phyloP scores from a whole-genome alignment of 192 early-diverging fungal species.

The Umbelopsis isabellina region DNA sequence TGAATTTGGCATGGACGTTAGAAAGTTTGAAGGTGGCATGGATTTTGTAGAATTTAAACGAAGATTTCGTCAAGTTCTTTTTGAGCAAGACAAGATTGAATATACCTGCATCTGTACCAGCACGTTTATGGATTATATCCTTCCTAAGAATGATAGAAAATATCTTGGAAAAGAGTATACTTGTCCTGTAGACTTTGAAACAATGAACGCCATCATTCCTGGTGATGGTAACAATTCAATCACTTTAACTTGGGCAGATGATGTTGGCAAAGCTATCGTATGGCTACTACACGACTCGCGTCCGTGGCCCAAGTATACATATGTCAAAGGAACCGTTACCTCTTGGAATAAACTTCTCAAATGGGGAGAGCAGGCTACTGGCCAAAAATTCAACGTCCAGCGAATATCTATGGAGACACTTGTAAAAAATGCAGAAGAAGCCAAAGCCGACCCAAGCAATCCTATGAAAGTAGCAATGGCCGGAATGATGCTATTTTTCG shows the following conservation, averaged over 20 bases:
- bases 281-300: neutral
- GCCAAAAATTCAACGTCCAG: neutral
- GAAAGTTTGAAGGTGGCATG: neutral
- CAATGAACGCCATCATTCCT: neutral
- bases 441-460: neutral
- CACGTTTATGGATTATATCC: neutral
- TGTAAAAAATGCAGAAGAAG: neutral
- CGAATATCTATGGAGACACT: neutral
- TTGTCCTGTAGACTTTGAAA: neutral
- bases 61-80: neutral
- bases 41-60: neutral
- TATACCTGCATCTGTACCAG: neutral
- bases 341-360: neutral
- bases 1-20: neutral
- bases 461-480: neutral
- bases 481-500: neutral
- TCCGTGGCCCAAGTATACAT: slow-evolving; percentile 3
- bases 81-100: neutral
- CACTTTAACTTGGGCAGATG: neutral
- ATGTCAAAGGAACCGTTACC: neutral
- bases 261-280: neutral
- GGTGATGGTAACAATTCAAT: neutral
- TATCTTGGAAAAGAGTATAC: neutral
- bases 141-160: neutral
- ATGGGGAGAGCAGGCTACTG: neutral